phyloP scores from a whole-genome alignment of 1,139 yeast species.

The Pichia sp. region DNA sequence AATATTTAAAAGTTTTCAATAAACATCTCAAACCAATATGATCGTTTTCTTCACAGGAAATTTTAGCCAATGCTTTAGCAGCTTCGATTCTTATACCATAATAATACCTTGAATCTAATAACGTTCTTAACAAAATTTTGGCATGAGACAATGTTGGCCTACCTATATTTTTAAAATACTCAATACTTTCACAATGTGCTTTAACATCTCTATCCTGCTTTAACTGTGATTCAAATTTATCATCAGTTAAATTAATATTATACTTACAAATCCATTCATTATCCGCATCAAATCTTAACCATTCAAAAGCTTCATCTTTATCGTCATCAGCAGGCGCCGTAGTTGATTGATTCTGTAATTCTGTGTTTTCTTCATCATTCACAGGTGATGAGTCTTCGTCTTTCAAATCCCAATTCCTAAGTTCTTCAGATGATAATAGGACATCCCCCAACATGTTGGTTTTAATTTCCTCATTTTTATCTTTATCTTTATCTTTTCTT shows the following conservation, averaged over 20 bases:
- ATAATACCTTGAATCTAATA: constrained; percentile 78
- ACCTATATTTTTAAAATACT: constrained; percentile 51
- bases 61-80: constrained; percentile 64
- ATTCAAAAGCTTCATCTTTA: constrained; percentile 76
- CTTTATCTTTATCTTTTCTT: constrained; percentile 27
- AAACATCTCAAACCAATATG: constrained; percentile 72
- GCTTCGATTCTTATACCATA: constrained; percentile 90
- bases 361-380: constrained; percentile 12
- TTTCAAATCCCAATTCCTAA: constrained; percentile 63
- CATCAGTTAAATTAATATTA: constrained; percentile 83
- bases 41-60: constrained; percentile 55
- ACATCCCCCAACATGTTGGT: constrained; percentile 75
- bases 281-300: constrained; percentile 96
- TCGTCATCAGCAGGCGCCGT: constrained; percentile 37
- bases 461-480: constrained; percentile 36
- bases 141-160: constrained; percentile 64
- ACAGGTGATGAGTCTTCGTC: constrained; percentile 60
- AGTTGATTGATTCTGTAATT: constrained; percentile 30
- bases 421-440: constrained; percentile 52
- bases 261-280: constrained; percentile 91
- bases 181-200: constrained; percentile 83
- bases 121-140: constrained; percentile 69
- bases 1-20: constrained; percentile 56
- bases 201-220: constrained; percentile 95
- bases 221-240: constrained; percentile 89